Evolutionary conservation across 257 asterid genomes (phyloP), one percentile per base, ranked within the genome.

Genomic region (Przewalskia tangutica): DNA sequence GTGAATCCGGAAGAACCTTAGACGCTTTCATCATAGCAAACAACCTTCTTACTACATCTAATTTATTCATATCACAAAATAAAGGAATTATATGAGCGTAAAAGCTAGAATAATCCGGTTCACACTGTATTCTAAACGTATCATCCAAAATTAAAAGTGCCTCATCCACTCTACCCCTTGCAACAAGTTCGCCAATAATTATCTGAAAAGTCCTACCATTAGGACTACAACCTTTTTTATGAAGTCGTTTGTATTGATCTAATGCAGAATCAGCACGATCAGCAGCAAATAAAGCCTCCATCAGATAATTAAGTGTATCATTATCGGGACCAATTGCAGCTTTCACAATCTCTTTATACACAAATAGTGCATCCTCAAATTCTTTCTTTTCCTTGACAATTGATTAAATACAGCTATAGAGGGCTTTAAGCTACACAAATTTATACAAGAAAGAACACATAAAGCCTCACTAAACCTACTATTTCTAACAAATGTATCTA

Each of bases 341-440:
- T 87, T 92, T 93, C 84, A 89, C 95, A 90, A 95, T 87, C 86
- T 93, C 98, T 63, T 93, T 95, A 53, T 93, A 95, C 70, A 93
- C 97, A 85, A 93, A 92, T 81, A 95, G 80, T 11, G 92, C 94
- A 81, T 95, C 97, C 90, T 90, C 86, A 81, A 95, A 89, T 82
- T 85, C 97, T 9, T 85, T 87, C 82, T 87, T 90, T 20, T 54
- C 93, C 84, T 82, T 89, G 14, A 84, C 71, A 95, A 54, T 8
- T 53, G 77, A 89, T 90, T 95, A 82, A 89, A 89, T 14, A 88
- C 78, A 40, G 51, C 81, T 70, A 91, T 8, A 13, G 92, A 65
- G 50, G 93, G 95, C 88, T 86, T 93, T 80, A 84, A 84, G 82
- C 88, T 78, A 88, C 87, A 84, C 1, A 87, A 88, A 83, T 90